phyloP scores from a whole-genome alignment of 257 asterid species.

The Solanum paucissectum region DNA sequence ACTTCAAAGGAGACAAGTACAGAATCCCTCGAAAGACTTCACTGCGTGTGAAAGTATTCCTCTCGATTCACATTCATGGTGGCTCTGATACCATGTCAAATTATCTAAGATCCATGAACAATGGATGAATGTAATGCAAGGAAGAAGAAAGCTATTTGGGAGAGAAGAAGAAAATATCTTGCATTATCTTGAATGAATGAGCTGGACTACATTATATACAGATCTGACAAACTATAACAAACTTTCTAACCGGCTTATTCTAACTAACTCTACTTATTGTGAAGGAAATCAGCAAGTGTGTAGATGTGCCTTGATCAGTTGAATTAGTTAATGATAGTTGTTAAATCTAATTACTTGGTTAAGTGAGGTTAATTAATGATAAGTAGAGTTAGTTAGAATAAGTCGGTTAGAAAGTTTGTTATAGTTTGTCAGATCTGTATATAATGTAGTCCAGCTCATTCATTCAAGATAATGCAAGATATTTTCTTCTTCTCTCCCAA shows the following conservation, averaged over 20 bases:
- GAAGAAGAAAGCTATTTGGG: neutral
- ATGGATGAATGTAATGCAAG: neutral
- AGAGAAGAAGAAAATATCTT: neutral
- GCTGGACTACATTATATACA: neutral
- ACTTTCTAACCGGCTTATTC: neutral
- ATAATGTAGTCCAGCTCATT: too few relatives aligned
- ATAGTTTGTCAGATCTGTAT: neutral
- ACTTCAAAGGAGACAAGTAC: too few relatives aligned
- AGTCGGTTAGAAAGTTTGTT: neutral
- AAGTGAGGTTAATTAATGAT: neutral
- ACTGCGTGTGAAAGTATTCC: too few relatives aligned
- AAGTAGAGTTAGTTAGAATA: too few relatives aligned
- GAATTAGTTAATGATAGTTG: too few relatives aligned
- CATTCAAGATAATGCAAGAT: neutral
- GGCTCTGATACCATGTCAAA: too few relatives aligned
- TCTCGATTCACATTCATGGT: accelerated
- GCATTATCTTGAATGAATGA: neutral
- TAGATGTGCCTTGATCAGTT: too few relatives aligned
- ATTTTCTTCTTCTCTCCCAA: neutral
- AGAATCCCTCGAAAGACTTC: too few relatives aligned
- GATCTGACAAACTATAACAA: neutral
- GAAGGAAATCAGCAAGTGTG: too few relatives aligned
- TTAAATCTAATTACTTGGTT: neutral
- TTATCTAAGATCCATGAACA: too few relatives aligned
- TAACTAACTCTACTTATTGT: too few relatives aligned